Evolutionary conservation across 2,329 filamentous ascomycete species (phyloP), one percentile per base, ranked within the genome.

Genomic region (Endocalyx cinctus): DNA sequence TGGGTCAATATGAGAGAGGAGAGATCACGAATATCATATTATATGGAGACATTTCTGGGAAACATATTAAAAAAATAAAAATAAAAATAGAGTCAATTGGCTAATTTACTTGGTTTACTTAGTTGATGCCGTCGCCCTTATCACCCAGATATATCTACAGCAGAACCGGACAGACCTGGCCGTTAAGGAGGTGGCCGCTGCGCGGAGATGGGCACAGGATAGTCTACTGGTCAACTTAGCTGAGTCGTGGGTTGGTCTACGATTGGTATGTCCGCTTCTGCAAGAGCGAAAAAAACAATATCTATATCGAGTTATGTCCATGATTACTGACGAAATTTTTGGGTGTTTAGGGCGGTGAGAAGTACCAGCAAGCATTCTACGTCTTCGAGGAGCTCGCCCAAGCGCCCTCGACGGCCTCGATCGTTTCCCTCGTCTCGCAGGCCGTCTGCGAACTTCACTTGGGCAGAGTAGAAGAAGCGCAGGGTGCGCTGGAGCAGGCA

Each of bases 331-430:
- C 33, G 5, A 29, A 26, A 14, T 26, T 17, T 29, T 12, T 28
- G 10, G 14, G 19, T 20, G 6, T 34, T 17, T 41, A 94, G 84
- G 90, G 90, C 54, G 89, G 89, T 47, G 88, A 95, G 50, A 92
- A 87, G 60, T 97, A 97, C 64, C 92, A 97, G 56, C 86, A 92
- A 55, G 83, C 90, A 13, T 97, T 94, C 64, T 97, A 98, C 70
- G 90, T 97, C 41, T 97, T 87, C 54, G 90, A 97, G 64, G 92
- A 98, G 63, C 77, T 97, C 30, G 90, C 92, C 5, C 87, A 94
- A 56, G 82, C 86, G 17, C 83, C 88, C 3, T 80, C 85, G 19
- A 88, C 86, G 13, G 81, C 87, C 30, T 86, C 86, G 12, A 72
- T 82, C 33, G 72, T 81, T 47, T 84, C 79, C 13, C 75, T 96